phyloP scores from a whole-genome alignment of 495 filamentous ascomycete species.

The Penicillium herquei region DNA sequence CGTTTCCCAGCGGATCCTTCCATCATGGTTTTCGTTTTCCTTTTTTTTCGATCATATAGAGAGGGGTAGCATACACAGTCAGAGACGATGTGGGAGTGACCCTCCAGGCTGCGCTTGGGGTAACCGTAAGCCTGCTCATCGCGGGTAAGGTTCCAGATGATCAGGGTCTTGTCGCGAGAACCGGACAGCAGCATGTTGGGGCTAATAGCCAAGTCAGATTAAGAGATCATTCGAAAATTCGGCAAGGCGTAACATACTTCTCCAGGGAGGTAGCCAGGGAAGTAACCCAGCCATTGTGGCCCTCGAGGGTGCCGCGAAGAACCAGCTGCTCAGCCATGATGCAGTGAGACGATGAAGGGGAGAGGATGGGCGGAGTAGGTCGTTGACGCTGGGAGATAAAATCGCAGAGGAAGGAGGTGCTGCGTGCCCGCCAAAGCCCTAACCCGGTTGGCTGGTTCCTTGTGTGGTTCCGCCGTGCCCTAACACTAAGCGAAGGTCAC shows the following conservation, averaged over 20 bases:
- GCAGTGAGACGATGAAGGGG: slow-evolving; percentile 44
- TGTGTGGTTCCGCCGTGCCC: slow-evolving; percentile 40
- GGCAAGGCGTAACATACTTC: slow-evolving; percentile 65
- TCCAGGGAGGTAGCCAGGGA: slow-evolving; percentile 94
- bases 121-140: slow-evolving; percentile 97
- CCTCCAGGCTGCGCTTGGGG: slow-evolving; percentile 96
- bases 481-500: slow-evolving; percentile 40
- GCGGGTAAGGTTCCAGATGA: slow-evolving; percentile 99
- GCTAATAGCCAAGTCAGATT: slow-evolving; percentile 55
- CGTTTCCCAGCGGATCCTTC: slow-evolving; percentile 15
- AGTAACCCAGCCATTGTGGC: slow-evolving; percentile 78
- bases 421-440: slow-evolving; percentile 41
- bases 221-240: slow-evolving; percentile 28
- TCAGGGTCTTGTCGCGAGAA: slow-evolving; percentile 96
- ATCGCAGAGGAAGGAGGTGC: slow-evolving; percentile 41
- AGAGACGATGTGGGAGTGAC: slow-evolving; percentile 99
- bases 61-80: slow-evolving; percentile 81
- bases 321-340: slow-evolving; percentile 94
- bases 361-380: slow-evolving; percentile 48
- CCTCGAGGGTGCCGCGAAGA: slow-evolving; percentile 95
- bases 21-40: slow-evolving; percentile 1
- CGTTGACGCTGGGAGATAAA: slow-evolving; percentile 51
- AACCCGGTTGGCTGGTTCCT: slow-evolving; percentile 37
- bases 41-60: slow-evolving; percentile 9
- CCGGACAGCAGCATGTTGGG: slow-evolving; percentile 99